Evolutionary conservation across 768 basidiomycete genomes (phyloP), one percentile per base, ranked within the genome.

Genomic region (Xerocomellus intermedius): DNA sequence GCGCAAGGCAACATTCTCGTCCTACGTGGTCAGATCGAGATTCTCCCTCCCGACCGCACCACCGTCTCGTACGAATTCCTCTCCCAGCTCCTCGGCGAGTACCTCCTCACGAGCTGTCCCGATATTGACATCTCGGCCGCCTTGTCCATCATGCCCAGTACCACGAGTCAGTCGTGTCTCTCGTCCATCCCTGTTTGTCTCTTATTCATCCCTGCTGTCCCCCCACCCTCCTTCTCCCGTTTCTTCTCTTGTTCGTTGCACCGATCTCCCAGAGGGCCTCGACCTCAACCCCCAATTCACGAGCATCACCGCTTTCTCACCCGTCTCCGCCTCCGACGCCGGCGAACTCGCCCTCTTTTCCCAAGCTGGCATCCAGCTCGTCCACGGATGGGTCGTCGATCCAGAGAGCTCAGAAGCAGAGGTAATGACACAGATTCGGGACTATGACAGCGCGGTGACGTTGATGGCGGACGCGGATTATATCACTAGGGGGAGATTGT

Each of bases 271-370:
- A 91, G 88, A 83, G 78, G 94, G 94, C 13, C 89, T 97, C 78
- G 89, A 94, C 65, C 76, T 97, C 42, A 94, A 97, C 62, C 91
- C 94, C 1, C 70, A 84, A 1, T 97, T 97, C 68, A 88, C 85
- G 0, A 80, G 80, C 1, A 66, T 85, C 8, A 81, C 80, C 2
- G 79, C 83, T 0, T 94, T 95, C 67, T 77, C 82, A 13, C 87
- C 91, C 2, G 72, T 72, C 0, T 82, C 80, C 2, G 72, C 72
- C 0, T 81, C 80, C 1, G 77, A 78, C 28, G 83, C 83, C 0
- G 92, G 90, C 2, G 94, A 91, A 65, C 81, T 97, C 42, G 83
- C 88, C 55, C 81, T 97, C 8, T 97, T 97, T 64, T 75, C 85
- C n/a, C 85, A 90, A 42, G 89, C 85, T 0, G 85, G 85, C 9